Conservation (phyloP, 139 green algal species). For the Coccomyxa sp. region DNA sequence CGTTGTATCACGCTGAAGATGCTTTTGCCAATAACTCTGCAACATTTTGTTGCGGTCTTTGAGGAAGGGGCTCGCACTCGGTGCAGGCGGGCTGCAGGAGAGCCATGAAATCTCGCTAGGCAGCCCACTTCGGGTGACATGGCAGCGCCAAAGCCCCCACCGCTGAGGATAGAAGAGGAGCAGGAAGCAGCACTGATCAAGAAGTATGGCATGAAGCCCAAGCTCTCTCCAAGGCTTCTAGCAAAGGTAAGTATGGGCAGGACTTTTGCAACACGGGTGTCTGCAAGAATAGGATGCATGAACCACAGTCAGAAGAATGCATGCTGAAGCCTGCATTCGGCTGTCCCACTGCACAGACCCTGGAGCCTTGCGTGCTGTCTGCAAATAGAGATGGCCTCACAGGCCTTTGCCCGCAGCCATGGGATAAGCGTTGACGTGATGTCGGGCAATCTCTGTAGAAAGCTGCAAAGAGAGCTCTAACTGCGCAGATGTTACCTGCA, state of each 20-base stretch:
- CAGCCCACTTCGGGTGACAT: too few relatives aligned
- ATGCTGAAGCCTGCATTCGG: neutral
- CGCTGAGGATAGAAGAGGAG: neutral
- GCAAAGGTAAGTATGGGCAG: neutral
- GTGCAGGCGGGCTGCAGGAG: too few relatives aligned
- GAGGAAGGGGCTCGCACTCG: too few relatives aligned
- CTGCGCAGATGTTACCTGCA: too few relatives aligned
- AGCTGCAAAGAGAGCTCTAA: too few relatives aligned
- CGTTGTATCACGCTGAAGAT: too few relatives aligned
- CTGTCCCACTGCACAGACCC: neutral
- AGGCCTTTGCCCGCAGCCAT: neutral
- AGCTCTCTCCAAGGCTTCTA: neutral
- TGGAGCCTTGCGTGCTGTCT: neutral
- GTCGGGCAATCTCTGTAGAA: too few relatives aligned
- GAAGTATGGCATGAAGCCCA: neutral
- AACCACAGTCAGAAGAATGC: neutral
- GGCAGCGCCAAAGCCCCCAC: neutral
- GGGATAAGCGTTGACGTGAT: too few relatives aligned
- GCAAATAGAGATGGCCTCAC: neutral
- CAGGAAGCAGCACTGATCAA: neutral
- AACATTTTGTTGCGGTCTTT: too few relatives aligned
- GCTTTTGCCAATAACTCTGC: too few relatives aligned
- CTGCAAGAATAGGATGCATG: neutral
- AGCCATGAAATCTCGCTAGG: too few relatives aligned
- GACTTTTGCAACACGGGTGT: neutral